phyloP scores from a whole-genome alignment of 2,329 filamentous ascomycete genomes.

The Colletotrichum horii region DNA sequence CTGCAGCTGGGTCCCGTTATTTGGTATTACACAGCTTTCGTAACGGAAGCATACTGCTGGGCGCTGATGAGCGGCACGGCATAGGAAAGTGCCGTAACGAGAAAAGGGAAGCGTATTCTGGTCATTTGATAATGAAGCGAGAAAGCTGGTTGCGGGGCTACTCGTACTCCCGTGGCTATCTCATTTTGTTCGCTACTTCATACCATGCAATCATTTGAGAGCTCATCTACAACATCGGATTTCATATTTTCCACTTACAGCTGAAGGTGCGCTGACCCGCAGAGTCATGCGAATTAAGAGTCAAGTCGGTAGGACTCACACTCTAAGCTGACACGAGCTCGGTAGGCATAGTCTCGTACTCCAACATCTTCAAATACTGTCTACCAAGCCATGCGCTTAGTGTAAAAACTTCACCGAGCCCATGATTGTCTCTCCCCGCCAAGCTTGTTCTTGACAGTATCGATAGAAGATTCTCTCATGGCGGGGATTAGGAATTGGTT shows the following conservation, averaged over 20 bases:
- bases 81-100: background rate
- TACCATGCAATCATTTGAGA: background rate
- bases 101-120: background rate
- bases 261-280: background rate
- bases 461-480: background rate
- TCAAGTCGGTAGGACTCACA: background rate
- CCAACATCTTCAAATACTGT: background rate
- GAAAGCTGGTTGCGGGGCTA: background rate
- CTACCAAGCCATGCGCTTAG: rapidly evolving
- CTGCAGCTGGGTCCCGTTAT: too few species aligned
- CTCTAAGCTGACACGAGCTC: background rate
- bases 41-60: background rate
- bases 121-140: background rate
- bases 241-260: background rate
- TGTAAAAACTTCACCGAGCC: background rate
- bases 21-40: too few species aligned
- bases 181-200: background rate
- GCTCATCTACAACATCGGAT: background rate
- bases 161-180: background rate
- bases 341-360: rapidly evolving
- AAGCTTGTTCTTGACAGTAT: background rate
- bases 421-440: rapidly evolving
- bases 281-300: background rate
- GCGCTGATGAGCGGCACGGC: rapidly evolving
- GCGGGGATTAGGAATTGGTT: background rate